Base-by-base conservation (phyloP, 2,329 filamentous ascomycete species). In the Cryphonectria naterciae region DNA sequence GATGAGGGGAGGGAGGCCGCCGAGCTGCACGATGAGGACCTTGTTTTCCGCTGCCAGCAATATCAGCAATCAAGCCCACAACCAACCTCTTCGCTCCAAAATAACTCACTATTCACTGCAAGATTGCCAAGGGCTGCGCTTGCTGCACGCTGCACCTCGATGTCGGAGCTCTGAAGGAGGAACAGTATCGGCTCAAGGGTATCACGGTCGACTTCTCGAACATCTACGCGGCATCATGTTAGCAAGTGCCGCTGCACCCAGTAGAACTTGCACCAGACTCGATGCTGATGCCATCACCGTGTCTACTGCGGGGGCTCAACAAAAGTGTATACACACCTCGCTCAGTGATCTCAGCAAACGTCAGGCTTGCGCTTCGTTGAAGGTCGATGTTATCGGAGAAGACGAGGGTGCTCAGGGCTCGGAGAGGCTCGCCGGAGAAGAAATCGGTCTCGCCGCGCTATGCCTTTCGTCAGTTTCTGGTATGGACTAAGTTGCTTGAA, bases 311-410 rank as follows among this genome's bases (percentile, higher is more conserved):
- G 28, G 32, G 73, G 19, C 41, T 22, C 6, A 22, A 17, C 52
- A 56, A 25, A 25, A 25, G 43, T 17, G 13, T n/a, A 46, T 63
- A 81, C 86, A 77, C 87, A 98, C 96, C 95, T 93, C 95, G 85
- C 83, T 99, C 96, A 54, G 96, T 99, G 76, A 99, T 99, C 81
- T 99, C 96, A 72, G 96, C 96, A 86, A 99, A 99, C 2, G 96
- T 99, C 81, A 99, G 88, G 81, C 95, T 98, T 68, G 96, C 96
- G 83, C 96, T 98, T 75, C 96, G 89, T 84, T 99, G 96, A 68
- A 99, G 87, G 81, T 99, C 96, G 80, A 99, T 95, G 84, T 99
- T 99, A 82, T 98, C 95, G 70, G 96, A 99, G 81, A 97, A 99
- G 70, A 99, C 96, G 37, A 99, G 88, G 17, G 95, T 99, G 82